A percentile compares a stretch with the other conserved stretches of the same genome.
Evolutionary conservation across 2,329 filamentous ascomycete species (phyloP).

Genomic region (Drechmeria coniospora): DNA sequence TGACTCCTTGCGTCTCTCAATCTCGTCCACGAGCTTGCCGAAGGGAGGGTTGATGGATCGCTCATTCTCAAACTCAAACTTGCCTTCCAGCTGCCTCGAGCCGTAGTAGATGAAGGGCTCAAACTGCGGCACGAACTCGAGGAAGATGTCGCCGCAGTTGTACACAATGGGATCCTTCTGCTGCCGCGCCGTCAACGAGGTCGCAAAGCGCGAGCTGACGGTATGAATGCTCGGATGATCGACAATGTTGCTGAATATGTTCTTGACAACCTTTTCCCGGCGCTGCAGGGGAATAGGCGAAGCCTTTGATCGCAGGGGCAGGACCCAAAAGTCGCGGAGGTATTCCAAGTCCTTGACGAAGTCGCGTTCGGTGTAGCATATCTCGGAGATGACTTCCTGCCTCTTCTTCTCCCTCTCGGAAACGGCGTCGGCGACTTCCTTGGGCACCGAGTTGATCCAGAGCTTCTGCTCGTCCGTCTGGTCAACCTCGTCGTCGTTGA

Average conservation of each 20-base stretch:
- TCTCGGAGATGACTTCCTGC: slow-evolving; percentile 93
- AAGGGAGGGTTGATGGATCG: slow-evolving; percentile 75
- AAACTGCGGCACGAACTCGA: slow-evolving; percentile 83
- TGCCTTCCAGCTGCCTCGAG: slow-evolving; percentile 87
- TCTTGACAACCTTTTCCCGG: slow-evolving; percentile 80
- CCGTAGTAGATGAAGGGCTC: slow-evolving; percentile 95
- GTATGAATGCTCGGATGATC: slow-evolving; percentile 68
- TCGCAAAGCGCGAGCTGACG: slow-evolving; percentile 79
- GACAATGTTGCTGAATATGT: slow-evolving; percentile 90
- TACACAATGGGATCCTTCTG: slow-evolving; percentile 80
- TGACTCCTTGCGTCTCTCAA: slow-evolving; percentile 89
- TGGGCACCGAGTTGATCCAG: slow-evolving; percentile 97
- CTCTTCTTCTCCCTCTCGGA: slow-evolving; percentile 90
- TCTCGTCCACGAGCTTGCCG: slow-evolving; percentile 80
- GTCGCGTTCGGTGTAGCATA: slow-evolving; percentile 97
- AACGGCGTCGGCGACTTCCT: slow-evolving; percentile 82
- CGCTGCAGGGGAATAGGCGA: slow-evolving; percentile 83
- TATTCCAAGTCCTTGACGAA: slow-evolving; percentile 99
- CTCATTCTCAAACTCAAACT: slow-evolving; percentile 97
- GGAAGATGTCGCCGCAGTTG: slow-evolving; percentile 85
- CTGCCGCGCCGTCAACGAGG: slow-evolving; percentile 76
- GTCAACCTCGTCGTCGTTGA: slow-evolving; percentile 66
- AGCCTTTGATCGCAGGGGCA: slow-evolving; percentile 64
- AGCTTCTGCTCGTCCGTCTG: slow-evolving; percentile 92
- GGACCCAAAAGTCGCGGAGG: slow-evolving; percentile 95